phyloP scores from a whole-genome alignment of 2,329 filamentous ascomycete genomes.

The Trichoderma lentiforme region DNA sequence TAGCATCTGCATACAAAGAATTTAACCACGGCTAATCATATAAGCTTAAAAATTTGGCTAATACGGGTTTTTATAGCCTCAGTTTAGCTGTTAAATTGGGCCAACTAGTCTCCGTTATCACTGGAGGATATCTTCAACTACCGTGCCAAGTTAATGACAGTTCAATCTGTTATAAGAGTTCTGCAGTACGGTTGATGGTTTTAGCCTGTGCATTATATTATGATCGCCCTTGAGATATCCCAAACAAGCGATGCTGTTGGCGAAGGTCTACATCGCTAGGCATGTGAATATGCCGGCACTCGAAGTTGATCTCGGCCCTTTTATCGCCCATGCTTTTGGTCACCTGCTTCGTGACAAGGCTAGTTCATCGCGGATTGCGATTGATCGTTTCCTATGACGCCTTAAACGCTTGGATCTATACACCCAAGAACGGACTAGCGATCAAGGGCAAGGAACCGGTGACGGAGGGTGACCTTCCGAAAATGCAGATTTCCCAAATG shows the following conservation, averaged over 20 bases:
- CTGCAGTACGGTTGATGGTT: not conserved
- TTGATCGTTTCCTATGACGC: not conserved
- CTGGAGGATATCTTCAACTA: not conserved
- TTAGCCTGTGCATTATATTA: not conserved
- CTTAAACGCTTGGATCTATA: not conserved
- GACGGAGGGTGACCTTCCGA: not conserved
- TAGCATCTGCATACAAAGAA: not conserved
- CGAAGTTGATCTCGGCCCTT: not conserved
- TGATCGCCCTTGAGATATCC: not conserved
- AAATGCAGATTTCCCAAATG: not conserved
- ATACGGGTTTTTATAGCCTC: not conserved
- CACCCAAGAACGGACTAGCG: not conserved
- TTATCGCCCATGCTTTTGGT: not conserved
- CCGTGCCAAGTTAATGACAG: not conserved
- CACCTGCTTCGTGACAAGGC: not conserved
- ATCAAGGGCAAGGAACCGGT: not conserved
- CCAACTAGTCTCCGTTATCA: not conserved
- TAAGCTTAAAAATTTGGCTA: conserved; percentile 6
- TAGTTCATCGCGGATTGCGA: not conserved
- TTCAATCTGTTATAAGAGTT: not conserved
- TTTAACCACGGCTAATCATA: not conserved
- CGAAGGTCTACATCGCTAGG: not conserved
- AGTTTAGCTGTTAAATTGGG: not conserved
- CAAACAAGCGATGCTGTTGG: not conserved
- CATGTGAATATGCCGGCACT: not conserved